A percentile compares a stretch with the other conserved stretches of the same genome.
Evolutionary conservation across 2,329 filamentous ascomycete species (phyloP).

Genomic region (Penicillium sumatraense): DNA sequence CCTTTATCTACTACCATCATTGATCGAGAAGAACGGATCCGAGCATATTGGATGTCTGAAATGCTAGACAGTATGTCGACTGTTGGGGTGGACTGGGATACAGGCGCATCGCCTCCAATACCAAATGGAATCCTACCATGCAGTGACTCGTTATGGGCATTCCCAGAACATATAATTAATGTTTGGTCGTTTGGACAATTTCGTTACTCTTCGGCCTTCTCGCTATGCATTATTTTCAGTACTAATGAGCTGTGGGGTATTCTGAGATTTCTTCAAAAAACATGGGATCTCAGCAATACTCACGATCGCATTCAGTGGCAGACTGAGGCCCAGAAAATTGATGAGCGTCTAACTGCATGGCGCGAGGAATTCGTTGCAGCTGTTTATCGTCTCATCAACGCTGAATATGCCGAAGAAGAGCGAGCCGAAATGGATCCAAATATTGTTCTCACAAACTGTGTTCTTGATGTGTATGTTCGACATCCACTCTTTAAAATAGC

Average conservation of each 20-base stretch:
- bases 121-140: slow-evolving; percentile 8
- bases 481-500: neutral
- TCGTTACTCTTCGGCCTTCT: slow-evolving; percentile 9
- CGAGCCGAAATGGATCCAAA: slow-evolving; percentile 11
- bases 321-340: slow-evolving; percentile 7
- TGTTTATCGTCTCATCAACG: slow-evolving; percentile 6
- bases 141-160: slow-evolving; percentile 10
- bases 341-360: slow-evolving; percentile 7
- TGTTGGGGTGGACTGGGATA: slow-evolving; percentile 36
- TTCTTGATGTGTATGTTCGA: slow-evolving; percentile 5
- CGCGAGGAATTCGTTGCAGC: slow-evolving; percentile 9
- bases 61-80: slow-evolving; percentile 40
- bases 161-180: slow-evolving; percentile 4
- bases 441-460: slow-evolving; percentile 10
- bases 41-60: slow-evolving; percentile 45
- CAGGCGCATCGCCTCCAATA: slow-evolving; percentile 2
- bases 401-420: slow-evolving; percentile 5
- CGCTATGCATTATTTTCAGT: slow-evolving; percentile 1
- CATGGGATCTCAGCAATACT: neutral
- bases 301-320: slow-evolving; percentile 4
- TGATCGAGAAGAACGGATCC: slow-evolving; percentile 39
- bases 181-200: slow-evolving; percentile 7
- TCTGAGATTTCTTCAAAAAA: slow-evolving; percentile 4
- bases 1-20: slow-evolving; percentile 27
- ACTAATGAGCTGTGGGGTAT: slow-evolving; percentile 8